These are phyloP conservation scores for Backusella liffmaniae DNA, from an alignment of 192 early-diverging fungal species.

Conservation along the genomic window DNA sequence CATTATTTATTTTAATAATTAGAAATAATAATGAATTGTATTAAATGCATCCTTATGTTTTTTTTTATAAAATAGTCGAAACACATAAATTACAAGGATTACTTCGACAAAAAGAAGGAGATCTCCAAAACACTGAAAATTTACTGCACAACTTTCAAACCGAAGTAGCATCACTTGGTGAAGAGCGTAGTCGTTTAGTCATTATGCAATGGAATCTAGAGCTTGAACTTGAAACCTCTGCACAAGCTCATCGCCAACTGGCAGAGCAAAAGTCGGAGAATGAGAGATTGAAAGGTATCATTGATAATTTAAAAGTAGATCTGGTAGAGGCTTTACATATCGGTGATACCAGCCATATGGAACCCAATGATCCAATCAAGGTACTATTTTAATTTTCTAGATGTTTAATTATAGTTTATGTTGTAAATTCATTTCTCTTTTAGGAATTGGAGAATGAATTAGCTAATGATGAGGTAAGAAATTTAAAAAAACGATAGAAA, in stretches of 20 bases:
- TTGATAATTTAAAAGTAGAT: conserved; percentile 38
- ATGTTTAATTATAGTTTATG: background rate
- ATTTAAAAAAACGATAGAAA: background rate
- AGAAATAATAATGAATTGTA: background rate
- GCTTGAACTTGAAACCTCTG: conserved; percentile 27
- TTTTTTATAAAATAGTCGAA: conserved; percentile 28
- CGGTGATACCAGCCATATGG: background rate
- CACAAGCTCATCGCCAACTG: conserved; percentile 31
- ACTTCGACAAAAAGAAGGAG: conserved; percentile 33
- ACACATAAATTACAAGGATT: conserved; percentile 38
- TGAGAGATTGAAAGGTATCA: conserved; percentile 32
- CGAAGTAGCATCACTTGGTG: conserved; percentile 28
- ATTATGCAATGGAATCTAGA: conserved; percentile 31
- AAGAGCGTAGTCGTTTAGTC: conserved; percentile 39
- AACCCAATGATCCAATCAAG: background rate
- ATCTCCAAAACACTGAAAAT: conserved; percentile 27
- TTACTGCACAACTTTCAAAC: conserved; percentile 19
- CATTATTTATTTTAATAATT: background rate
- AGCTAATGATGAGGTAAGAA: conserved; percentile 10
- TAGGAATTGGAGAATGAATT: conserved; percentile 27
- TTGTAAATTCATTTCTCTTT: background rate
- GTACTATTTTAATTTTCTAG: conserved; percentile 4
- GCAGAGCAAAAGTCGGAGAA: conserved; percentile 41
- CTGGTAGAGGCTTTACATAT: conserved; percentile 30
- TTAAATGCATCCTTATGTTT: background rate